Conservation (phyloP, 352 stramenopile genomes). For the Sclerospora graminicola region DNA sequence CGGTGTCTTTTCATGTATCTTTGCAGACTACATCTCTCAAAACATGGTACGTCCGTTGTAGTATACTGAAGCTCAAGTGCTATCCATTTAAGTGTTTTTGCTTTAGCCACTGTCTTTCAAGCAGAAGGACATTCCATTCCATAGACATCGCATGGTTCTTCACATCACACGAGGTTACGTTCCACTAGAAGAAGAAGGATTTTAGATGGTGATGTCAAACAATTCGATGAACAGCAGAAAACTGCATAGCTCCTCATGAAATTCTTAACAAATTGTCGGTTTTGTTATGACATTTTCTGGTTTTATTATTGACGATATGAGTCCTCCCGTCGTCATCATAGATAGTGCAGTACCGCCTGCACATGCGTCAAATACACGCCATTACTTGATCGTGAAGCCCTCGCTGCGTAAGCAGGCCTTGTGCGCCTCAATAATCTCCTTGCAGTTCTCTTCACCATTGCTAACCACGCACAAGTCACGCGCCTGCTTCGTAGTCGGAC, state of each 20-base stretch:
- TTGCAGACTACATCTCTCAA: constrained; percentile 68
- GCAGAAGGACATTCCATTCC: constrained; percentile 80
- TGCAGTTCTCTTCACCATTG: constrained; percentile 89
- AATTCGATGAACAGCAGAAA: no score
- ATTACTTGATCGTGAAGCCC: constrained; percentile 91
- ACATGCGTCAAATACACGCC: background rate
- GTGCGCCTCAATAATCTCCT: constrained; percentile 94
- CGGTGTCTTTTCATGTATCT: constrained; percentile 82
- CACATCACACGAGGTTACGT: constrained; percentile 54
- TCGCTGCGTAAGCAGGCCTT: constrained; percentile 94
- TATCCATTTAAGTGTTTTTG: no score
- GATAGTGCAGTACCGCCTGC: constrained; percentile 5
- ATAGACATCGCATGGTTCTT: constrained; percentile 74
- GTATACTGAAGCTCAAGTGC: no score
- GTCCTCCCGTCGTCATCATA: constrained; percentile 15
- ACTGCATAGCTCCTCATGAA: no score
- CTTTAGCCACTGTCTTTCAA: constrained; percentile 48
- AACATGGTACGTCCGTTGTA: constrained; percentile 31
- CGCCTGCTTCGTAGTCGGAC: constrained; percentile 93
- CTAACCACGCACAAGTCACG: constrained; percentile 88
- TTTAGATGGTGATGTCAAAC: constrained; percentile 26
- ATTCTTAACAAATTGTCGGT: no score
- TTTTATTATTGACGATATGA: constrained; percentile 14
- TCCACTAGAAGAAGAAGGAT: constrained; percentile 48
- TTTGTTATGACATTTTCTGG: background rate